A percentile compares a stretch with the other conserved stretches of the same genome.
These are phyloP conservation scores for Fusarium sp. DNA, from an alignment of 2,329 filamentous ascomycete species.

Conservation along the genomic window DNA sequence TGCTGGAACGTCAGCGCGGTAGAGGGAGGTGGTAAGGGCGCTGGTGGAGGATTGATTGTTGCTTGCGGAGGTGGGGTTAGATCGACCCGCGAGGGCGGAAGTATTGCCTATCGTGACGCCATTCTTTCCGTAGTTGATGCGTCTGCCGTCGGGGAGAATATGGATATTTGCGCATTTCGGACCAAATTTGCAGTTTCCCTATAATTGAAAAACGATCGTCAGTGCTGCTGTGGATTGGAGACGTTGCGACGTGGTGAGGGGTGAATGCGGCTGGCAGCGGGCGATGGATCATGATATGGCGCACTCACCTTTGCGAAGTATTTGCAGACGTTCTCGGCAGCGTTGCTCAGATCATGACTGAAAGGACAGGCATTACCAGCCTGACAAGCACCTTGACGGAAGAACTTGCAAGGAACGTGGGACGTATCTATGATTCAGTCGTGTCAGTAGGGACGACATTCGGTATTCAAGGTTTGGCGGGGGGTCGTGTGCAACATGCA, in stretches of 20 bases:
- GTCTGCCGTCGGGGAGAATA: constrained; percentile 89
- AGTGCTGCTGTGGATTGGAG: constrained; percentile 10
- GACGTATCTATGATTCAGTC: constrained; percentile 75
- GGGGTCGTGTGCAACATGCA: constrained; percentile 43
- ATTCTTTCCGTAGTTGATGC: constrained; percentile 83
- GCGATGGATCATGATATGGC: constrained; percentile 33
- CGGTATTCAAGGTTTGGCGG: constrained; percentile 27
- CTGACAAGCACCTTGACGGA: constrained; percentile 93
- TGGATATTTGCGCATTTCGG: constrained; percentile 97
- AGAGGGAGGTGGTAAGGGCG: constrained; percentile 70
- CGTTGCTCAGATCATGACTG: constrained; percentile 87
- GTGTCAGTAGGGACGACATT: constrained; percentile 36
- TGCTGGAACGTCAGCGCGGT: constrained; percentile 53
- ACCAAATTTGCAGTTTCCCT: constrained; percentile 99
- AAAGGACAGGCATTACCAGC: constrained; percentile 96
- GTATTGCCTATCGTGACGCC: constrained; percentile 71
- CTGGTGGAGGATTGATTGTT: constrained; percentile 70
- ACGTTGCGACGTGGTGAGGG: constrained; percentile 17
- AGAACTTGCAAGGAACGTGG: constrained; percentile 99
- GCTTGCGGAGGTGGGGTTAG: constrained; percentile 56
- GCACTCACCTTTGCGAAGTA: constrained; percentile 92
- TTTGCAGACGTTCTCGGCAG: constrained; percentile 92
- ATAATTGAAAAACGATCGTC: constrained; percentile 25
- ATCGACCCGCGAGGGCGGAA: constrained; percentile 71
- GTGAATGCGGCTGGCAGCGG: constrained; percentile 12